phyloP scores from a whole-genome alignment of 129 eudicot genomes.

The Logfia minima region DNA sequence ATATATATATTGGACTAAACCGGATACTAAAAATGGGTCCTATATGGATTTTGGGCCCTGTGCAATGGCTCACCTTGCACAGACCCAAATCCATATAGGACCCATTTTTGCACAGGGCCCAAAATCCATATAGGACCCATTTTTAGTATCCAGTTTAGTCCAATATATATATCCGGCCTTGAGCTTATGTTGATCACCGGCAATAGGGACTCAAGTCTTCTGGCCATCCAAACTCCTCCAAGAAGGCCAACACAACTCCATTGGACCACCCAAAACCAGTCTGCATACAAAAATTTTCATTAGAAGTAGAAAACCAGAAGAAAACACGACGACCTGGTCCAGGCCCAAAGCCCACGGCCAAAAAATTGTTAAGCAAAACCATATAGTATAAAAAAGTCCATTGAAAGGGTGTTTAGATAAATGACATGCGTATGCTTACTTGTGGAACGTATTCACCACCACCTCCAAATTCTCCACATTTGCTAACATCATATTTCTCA shows the following conservation, averaged over 20 bases:
- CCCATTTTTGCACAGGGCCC: too few relatives aligned
- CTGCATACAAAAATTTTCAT: constrained; percentile 44
- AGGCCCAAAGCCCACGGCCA: background rate
- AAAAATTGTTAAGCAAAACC: too few relatives aligned
- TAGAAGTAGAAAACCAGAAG: background rate
- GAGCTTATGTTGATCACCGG: constrained; percentile 30
- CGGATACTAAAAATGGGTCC: too few relatives aligned
- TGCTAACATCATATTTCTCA: constrained; percentile 80
- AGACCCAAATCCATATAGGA: too few relatives aligned
- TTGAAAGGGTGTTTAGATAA: background rate
- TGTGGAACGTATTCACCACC: constrained; percentile 96
- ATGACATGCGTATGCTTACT: constrained; percentile 43
- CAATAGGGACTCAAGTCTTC: constrained; percentile 63
- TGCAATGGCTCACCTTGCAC: too few relatives aligned
- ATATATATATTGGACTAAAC: too few relatives aligned
- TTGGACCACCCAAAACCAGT: constrained; percentile 99
- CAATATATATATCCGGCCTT: too few relatives aligned
- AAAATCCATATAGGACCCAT: too few relatives aligned
- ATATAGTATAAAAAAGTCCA: background rate
- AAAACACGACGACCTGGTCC: background rate
- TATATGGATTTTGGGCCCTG: too few relatives aligned
- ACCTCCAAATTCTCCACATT: constrained; percentile 80
- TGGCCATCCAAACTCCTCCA: constrained; percentile 98
- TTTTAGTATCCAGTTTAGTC: too few relatives aligned
- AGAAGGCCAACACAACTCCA: constrained; percentile 87